Evolutionary conservation across 2,329 filamentous ascomycete genomes (phyloP).

Genomic region (Botrytis cinerea): DNA sequence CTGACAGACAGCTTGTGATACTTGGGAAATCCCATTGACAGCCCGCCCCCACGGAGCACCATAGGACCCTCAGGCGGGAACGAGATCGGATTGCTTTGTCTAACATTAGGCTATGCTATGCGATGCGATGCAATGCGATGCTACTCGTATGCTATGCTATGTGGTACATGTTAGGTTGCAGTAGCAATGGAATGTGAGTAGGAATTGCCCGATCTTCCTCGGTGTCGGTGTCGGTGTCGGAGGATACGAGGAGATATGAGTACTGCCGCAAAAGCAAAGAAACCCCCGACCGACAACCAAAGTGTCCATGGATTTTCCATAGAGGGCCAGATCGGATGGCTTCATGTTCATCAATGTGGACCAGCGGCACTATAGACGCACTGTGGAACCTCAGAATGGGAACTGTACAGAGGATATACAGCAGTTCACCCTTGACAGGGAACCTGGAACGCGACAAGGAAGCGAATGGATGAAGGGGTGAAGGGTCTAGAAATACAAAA

Average conservation of each 20-base stretch:
- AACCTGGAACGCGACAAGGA: not conserved
- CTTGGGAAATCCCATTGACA: slow-evolving; percentile 12
- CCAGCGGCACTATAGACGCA: slow-evolving; percentile 9
- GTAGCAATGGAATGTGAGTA: slow-evolving; percentile 7
- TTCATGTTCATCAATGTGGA: slow-evolving; percentile 6
- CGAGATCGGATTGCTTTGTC: slow-evolving; percentile 4
- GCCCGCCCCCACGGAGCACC: not conserved
- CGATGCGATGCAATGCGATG: not conserved
- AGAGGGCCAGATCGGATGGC: not conserved
- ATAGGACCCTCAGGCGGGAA: not conserved
- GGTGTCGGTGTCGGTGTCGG: slow-evolving; percentile 2
- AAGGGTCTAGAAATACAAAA: not conserved
- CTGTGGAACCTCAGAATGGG: not conserved
- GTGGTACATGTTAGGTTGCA: slow-evolving; percentile 3
- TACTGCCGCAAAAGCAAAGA: slow-evolving; percentile 16
- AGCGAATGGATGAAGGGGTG: not conserved
- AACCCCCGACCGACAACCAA: slow-evolving; percentile 1
- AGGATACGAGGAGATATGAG: slow-evolving; percentile 15
- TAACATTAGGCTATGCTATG: slow-evolving; percentile 13
- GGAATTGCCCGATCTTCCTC: slow-evolving; percentile 15
- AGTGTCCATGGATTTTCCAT: not conserved
- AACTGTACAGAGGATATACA: not conserved
- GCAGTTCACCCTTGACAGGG: not conserved
- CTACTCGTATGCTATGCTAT: not conserved
- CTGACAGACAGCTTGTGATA: slow-evolving; percentile 6